Base-by-base conservation (phyloP, 2,329 filamentous ascomycete species). In the Pseudogymnoascus sp. region DNA sequence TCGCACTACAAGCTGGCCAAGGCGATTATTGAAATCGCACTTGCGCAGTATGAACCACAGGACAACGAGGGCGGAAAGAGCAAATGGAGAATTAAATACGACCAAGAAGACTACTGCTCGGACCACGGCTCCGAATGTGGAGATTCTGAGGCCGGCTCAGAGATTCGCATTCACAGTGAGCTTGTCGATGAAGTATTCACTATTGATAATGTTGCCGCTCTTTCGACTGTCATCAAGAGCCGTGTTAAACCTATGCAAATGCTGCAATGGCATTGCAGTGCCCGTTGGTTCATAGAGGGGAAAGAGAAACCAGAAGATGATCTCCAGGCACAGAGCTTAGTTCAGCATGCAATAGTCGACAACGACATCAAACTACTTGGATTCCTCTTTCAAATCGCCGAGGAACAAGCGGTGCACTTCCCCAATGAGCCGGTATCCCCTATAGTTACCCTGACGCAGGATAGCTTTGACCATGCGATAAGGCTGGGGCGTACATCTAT, bases 151-250 rank as follows among this genome's bases (percentile, higher is more conserved):
- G 69, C 71, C 39, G 65, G 76, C 44, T 78, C 78, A 15, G 75
- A 75, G 5, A 78, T 84, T 41, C 75, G 75, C 39, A 10, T 59
- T 39, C 58, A 66, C 38, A 67, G 70, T 13, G 81, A 87, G 63
- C 77, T 86, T 41, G 75, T 91, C 29, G 82, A 88, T 66, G 83
- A 87, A 10, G 78, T 81, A 36, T 90, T 89, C 71, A 94, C 90
- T 0, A 82, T 93, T 60, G 88, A 94, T 13, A 85, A 91, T 67
- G 80, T 94, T 63, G 88, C 88, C 0, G 82, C 90, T 66, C 78
- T 89, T 3, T 84, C 83, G 0, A 86, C 82, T 69, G 80, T 87
- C 62, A 87, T 91, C 63, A 86, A 89, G 70, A 89, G 88, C 62
- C 74, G 78, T 13, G 74, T 81, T 7, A 79, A 79, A 36, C 86